Evolutionary conservation across 495 filamentous ascomycete species (phyloP).

Genomic region (Aspergillus funiculosus): DNA sequence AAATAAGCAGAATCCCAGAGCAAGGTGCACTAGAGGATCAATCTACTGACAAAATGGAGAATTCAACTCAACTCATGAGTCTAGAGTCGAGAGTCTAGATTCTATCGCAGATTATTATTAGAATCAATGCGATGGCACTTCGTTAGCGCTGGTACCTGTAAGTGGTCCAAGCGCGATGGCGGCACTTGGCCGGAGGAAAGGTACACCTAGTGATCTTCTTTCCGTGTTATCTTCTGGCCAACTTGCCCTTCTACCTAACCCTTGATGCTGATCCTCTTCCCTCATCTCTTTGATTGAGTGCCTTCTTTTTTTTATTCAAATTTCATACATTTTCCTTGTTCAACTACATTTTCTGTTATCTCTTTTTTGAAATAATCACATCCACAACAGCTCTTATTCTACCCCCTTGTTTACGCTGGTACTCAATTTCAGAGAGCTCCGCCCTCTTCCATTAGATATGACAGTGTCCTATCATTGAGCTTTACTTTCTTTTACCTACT

Average conservation of each 20-base stretch:
- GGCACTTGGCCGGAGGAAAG: constrained; percentile 5
- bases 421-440: constrained; percentile 5
- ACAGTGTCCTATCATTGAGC: constrained; percentile 4
- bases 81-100: background rate
- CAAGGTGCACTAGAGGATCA: background rate
- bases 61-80: background rate
- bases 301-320: constrained; percentile 9
- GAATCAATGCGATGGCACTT: background rate
- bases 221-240: constrained; percentile 26
- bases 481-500: background rate
- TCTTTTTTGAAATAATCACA: background rate
- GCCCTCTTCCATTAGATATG: constrained; percentile 11
- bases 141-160: background rate
- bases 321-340: constrained; percentile 6
- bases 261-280: constrained; percentile 2
- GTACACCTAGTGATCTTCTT: constrained; percentile 11
- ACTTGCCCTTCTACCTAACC: constrained; percentile 18
- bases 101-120: no score
- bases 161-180: constrained; percentile 14
- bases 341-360: background rate
- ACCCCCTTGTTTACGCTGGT: constrained; percentile 2
- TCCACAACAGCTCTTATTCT: background rate
- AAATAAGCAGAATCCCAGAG: no score
- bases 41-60: no score
- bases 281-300: background rate